A percentile compares a stretch with the other conserved stretches of the same genome.
Evolutionary conservation across 208 protist species (phyloP).

Genomic region (Acanthamoeba lenticulata): DNA sequence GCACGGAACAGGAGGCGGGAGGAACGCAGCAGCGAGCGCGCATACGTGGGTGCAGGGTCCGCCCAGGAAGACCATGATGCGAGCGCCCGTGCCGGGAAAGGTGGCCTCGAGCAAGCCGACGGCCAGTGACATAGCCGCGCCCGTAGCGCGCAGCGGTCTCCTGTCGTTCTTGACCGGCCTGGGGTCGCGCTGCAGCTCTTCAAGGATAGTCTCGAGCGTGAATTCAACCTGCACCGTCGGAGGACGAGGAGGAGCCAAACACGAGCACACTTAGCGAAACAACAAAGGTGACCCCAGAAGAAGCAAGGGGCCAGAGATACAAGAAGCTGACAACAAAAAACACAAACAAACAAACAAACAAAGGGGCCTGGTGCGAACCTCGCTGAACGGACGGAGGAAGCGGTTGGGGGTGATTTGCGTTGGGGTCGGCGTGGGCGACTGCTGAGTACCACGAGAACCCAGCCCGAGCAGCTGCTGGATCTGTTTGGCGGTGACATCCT

Average conservation of each 20-base stretch:
- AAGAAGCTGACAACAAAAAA: background rate
- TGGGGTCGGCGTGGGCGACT: background rate
- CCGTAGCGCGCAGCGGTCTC: slow-evolving; percentile 94
- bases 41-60: slow-evolving; percentile 91
- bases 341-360: background rate
- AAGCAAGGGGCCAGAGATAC: too few relatives aligned
- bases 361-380: background rate
- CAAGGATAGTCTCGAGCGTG: slow-evolving; percentile 92
- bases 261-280: background rate
- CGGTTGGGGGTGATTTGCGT: background rate
- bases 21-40: too few relatives aligned
- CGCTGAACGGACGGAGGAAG: slow-evolving; percentile 60
- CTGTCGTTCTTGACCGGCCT: slow-evolving; percentile 94
- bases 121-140: slow-evolving; percentile 96
- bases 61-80: slow-evolving; percentile 96
- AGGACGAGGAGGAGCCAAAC: slow-evolving; percentile 79
- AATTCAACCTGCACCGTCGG: slow-evolving; percentile 86
- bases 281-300: too few relatives aligned
- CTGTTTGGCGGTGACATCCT: slow-evolving; percentile 82
- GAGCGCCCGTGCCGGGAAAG: slow-evolving; percentile 88
- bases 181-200: slow-evolving; percentile 94
- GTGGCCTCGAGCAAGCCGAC: slow-evolving; percentile 91
- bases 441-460: slow-evolving; percentile 32
- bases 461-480: slow-evolving; percentile 89
- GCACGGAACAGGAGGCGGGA: too few relatives aligned